phyloP scores from a whole-genome alignment of 2,329 filamentous ascomycete species.

The Fusarium penzigii region DNA sequence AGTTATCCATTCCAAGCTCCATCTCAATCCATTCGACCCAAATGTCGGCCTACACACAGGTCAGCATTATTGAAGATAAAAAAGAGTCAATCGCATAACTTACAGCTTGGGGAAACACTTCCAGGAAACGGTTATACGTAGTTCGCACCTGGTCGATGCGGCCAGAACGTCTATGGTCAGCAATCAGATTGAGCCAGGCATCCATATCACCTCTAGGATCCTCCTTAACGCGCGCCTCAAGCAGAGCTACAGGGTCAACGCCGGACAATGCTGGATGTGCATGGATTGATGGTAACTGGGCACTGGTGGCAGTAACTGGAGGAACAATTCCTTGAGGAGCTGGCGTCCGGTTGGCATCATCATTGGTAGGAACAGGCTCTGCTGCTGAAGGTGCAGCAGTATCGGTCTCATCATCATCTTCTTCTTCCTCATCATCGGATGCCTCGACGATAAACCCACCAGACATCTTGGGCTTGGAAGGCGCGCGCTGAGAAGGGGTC shows the following conservation, averaged over 20 bases:
- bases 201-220: conserved; percentile 91
- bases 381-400: conserved; percentile 18
- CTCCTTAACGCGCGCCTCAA: conserved; percentile 89
- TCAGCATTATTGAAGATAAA: conserved; percentile 12
- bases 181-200: conserved; percentile 86
- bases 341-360: conserved; percentile 16
- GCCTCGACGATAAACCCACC: conserved; percentile 62
- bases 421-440: conserved; percentile 59
- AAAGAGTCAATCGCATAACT: conserved; percentile 43
- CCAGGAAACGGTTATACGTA: conserved; percentile 83
- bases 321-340: conserved; percentile 24
- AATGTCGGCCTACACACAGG: conserved; percentile 71
- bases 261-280: conserved; percentile 42
- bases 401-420: conserved; percentile 38
- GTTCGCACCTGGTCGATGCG: conserved; percentile 79
- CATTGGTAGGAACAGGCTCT: conserved; percentile 14
- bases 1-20: conserved; percentile 85
- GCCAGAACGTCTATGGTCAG: conserved; percentile 78
- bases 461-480: conserved; percentile 58
- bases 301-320: conserved; percentile 14
- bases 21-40: conserved; percentile 89
- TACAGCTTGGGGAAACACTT: conserved; percentile 88
- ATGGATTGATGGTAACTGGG: conserved; percentile 29
- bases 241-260: conserved; percentile 70
- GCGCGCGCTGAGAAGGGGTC: conserved; percentile 30